Conservation (phyloP, 257 asterid genomes). For the Nicotiana sylvestris region DNA sequence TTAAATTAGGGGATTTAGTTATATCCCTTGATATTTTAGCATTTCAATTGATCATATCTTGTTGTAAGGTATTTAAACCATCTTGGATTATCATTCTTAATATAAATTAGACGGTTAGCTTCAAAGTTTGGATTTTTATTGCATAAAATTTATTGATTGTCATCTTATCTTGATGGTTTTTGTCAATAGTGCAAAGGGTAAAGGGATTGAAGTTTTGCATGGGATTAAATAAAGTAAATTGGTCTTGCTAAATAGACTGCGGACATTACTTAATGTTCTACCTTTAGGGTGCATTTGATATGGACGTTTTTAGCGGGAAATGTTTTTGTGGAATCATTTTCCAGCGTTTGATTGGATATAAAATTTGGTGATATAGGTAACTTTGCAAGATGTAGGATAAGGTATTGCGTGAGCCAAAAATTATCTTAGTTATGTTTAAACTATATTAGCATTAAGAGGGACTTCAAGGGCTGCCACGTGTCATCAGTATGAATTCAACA, state of each 20-base stretch:
- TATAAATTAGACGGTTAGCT: background rate
- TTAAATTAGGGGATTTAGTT: too few relatives aligned
- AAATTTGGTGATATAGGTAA: background rate
- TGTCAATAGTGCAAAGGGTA: background rate
- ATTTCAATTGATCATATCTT: conserved; percentile 76
- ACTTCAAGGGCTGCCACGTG: too few relatives aligned
- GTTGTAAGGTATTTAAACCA: conserved; percentile 54
- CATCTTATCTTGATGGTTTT: background rate
- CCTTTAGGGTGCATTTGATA: background rate
- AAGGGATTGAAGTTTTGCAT: background rate
- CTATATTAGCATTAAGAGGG: too few relatives aligned
- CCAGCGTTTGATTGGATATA: too few relatives aligned
- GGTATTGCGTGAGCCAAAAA: background rate
- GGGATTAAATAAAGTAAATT: background rate
- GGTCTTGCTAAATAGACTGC: background rate
- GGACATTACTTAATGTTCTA: background rate
- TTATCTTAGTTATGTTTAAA: too few relatives aligned
- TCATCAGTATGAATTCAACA: too few relatives aligned
- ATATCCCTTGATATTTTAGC: too few relatives aligned
- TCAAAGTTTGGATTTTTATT: conserved; percentile 1
- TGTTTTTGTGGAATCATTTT: background rate
- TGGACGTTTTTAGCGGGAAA: background rate
- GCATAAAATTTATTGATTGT: background rate
- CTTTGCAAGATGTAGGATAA: background rate
- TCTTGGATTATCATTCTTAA: background rate